A percentile compares a stretch with the other conserved stretches of the same genome.
These are phyloP conservation scores for Metschnikowia colocasiae DNA, from an alignment of 805 yeast genomes.

Conservation along the genomic window DNA sequence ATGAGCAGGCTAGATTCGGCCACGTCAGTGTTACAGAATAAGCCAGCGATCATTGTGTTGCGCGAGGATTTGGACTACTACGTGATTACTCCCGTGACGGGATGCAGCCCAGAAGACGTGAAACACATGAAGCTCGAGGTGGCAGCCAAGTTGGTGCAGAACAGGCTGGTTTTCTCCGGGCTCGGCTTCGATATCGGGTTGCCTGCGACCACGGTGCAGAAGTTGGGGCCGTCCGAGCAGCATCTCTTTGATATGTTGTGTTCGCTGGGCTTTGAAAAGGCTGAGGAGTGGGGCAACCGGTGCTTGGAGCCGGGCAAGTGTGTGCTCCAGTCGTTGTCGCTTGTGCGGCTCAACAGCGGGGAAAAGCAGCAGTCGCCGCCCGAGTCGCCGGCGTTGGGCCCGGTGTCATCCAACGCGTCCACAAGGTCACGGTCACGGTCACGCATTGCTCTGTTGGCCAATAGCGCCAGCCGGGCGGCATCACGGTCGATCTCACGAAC, in stretches of 20 bases:
- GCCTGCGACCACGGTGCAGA: conserved; percentile 39
- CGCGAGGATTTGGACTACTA: conserved; percentile 94
- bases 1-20: conserved; percentile 30
- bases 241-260: conserved; percentile 94
- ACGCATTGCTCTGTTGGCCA: conserved; percentile 59
- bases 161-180: conserved; percentile 71
- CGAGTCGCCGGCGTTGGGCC: conserved; percentile 41
- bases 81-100: conserved; percentile 72
- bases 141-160: conserved; percentile 58
- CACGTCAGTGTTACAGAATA: conserved; percentile 64
- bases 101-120: conserved; percentile 56
- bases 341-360: conserved; percentile 52
- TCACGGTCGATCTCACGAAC: conserved; percentile 57
- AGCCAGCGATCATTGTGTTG: conserved; percentile 87
- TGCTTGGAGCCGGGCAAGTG: conserved; percentile 85
- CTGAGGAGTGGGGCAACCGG: conserved; percentile 82
- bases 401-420: conserved; percentile 42
- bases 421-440: conserved; percentile 36
- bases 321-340: conserved; percentile 77
- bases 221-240: conserved; percentile 85
- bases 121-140: conserved; percentile 66
- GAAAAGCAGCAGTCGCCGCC: conserved; percentile 35
- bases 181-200: conserved; percentile 50
- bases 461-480: conserved; percentile 51
- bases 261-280: conserved; percentile 70